Evolutionary conservation across 1,284 basidiomycete species (phyloP), one percentile per base, ranked within the genome.

Genomic region (Phellinidium pouzarii): DNA sequence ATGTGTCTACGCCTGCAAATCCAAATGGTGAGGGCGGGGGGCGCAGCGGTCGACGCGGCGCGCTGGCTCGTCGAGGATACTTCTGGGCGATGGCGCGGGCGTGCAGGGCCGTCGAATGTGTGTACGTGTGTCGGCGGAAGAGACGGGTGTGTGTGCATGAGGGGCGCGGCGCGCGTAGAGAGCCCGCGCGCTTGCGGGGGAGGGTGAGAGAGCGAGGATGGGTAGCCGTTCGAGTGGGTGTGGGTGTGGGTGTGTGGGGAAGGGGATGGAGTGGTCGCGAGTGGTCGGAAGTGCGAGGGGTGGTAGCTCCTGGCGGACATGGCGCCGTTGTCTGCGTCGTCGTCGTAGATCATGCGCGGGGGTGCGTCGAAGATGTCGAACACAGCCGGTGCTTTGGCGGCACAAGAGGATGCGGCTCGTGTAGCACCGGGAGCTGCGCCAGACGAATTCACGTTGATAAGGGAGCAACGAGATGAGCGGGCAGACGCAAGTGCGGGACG

Each of bases 301-400:
- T 6, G 27, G 11, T 44, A 44, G 22, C 11, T 25, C 11, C 27
- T 17, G 9, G 43, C 3, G 27, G 11, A 14, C 11, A 42, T 42
- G 8, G 20, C 22, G 27, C 19, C 20, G 14, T 17, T n/a, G 19
- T 6, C 12, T 5, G 12, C 11, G 22, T 20, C 19, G 4, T 44
- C 43, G 6, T 44, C 43, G 22, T 9, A n/a, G 43, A 44, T 8
- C 27, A 29, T 25, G 9, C 43, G 43, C 43, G 22, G 14, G 2
- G 43, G 43, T 6, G 43, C 43, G 20, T 44, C 43, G 20, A 44
- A 44, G 22, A 44, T 44, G 20, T 44, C 43, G n/a, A 40, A 40
- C 7, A 40, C 19, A 8, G 14, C 37, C 8, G 37, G 37, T 5
- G 12, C 43, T n/a, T n/a, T 17, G 17, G 19, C 8, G 22, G 43